Conservation (phyloP, 73 alveolate genomes). For the Stentor coeruleus region DNA sequence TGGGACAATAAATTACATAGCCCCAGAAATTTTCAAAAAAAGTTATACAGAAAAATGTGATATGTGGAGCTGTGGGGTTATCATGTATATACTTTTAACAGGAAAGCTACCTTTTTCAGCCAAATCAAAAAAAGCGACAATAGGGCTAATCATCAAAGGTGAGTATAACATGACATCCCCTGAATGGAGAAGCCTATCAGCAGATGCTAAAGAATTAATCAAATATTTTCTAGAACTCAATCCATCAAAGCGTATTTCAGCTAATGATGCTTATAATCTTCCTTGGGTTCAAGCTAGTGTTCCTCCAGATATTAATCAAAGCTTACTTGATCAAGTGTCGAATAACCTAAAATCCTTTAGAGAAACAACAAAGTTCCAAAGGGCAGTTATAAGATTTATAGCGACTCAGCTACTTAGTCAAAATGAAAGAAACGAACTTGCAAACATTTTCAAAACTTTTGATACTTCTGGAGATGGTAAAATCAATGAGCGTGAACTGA, state of each 20-base stretch:
- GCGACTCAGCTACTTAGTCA: neutral
- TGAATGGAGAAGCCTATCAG: neutral
- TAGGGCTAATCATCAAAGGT: constrained; percentile 25
- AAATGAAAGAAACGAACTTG: neutral
- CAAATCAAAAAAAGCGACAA: constrained; percentile 28
- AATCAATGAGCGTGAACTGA: neutral
- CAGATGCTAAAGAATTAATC: neutral
- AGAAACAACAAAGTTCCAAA: neutral
- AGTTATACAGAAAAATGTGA: constrained; percentile 37
- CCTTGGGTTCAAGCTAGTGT: neutral
- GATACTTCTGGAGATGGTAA: neutral
- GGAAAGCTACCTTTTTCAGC: constrained; percentile 48
- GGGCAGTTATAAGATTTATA: neutral
- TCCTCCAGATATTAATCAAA: neutral
- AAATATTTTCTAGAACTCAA: no score
- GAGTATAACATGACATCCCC: neutral
- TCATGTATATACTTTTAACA: constrained; percentile 32
- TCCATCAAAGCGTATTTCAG: neutral
- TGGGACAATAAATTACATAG: constrained; percentile 37
- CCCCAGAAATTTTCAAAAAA: constrained; percentile 41
- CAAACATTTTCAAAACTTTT: neutral
- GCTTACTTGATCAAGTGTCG: neutral
- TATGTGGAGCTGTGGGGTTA: constrained; percentile 44
- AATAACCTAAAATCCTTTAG: neutral
- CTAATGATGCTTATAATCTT: neutral